Percentiles rank a stretch among this genome's conserved stretches.
phyloP scores from a whole-genome alignment of 2,329 filamentous ascomycete genomes.

The Aspergillus pseudoviridinutans region DNA sequence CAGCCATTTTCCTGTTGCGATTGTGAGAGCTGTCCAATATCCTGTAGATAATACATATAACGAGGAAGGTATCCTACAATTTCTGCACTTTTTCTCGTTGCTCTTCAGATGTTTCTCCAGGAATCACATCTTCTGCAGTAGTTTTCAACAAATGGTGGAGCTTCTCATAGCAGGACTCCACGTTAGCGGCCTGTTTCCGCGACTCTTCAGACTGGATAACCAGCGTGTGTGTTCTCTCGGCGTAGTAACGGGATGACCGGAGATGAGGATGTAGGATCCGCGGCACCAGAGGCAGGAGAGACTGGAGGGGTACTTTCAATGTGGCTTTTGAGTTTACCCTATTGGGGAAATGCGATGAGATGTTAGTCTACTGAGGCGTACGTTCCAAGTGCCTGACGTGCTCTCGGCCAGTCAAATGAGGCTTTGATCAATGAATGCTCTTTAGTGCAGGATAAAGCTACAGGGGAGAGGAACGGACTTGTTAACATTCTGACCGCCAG shows the following conservation, averaged over 20 bases:
- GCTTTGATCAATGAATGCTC: background rate
- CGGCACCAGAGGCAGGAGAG: slow-evolving; percentile 53
- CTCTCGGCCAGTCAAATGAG: background rate
- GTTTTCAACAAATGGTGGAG: slow-evolving; percentile 53
- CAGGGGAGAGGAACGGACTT: slow-evolving; percentile 47
- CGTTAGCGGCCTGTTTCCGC: slow-evolving; percentile 59
- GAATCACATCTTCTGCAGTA: slow-evolving; percentile 49
- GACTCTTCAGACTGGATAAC: slow-evolving; percentile 62
- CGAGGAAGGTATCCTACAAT: slow-evolving; percentile 39
- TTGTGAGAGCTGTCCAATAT: slow-evolving; percentile 8
- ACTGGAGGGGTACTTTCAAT: slow-evolving; percentile 52
- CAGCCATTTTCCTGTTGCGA: slow-evolving; percentile 49
- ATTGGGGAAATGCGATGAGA: slow-evolving; percentile 7
- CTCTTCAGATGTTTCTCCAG: slow-evolving; percentile 57
- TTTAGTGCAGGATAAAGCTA: background rate
- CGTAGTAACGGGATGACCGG: slow-evolving; percentile 52
- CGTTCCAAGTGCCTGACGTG: background rate
- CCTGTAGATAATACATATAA: background rate
- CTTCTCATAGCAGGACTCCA: slow-evolving; percentile 56
- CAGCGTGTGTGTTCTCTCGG: slow-evolving; percentile 50
- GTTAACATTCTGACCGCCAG: slow-evolving; percentile 66
- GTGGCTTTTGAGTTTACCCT: slow-evolving; percentile 66
- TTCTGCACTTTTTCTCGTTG: slow-evolving; percentile 53
- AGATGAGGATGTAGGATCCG: slow-evolving; percentile 50
- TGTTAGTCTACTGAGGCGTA: slow-evolving; percentile 8